A percentile compares a stretch with the other conserved stretches of the same genome.
phyloP scores from a whole-genome alignment of 306 rosid species.

The Inga leiocalycina region DNA sequence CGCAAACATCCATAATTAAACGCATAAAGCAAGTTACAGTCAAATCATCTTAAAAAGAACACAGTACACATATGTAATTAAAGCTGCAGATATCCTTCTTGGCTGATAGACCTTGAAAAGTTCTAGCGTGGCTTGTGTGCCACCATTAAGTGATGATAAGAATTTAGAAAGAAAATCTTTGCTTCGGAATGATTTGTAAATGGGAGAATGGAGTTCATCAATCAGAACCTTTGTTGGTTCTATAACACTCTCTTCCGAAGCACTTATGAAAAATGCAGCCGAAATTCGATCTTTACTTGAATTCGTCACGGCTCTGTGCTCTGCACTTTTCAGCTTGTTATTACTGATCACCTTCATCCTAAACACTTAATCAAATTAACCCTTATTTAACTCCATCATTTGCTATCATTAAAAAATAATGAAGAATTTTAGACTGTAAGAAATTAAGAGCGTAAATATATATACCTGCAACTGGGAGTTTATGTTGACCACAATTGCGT shows the following conservation, averaged over 20 bases:
- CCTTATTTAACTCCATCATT: not conserved
- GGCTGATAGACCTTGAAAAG: not conserved
- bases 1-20: no score
- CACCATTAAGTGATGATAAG: no score
- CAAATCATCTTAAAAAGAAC: not conserved
- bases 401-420: not conserved
- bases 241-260: constrained; percentile 41
- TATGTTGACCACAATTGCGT: constrained; percentile 36
- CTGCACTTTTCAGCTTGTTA: not conserved
- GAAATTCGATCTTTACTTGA: constrained; percentile 33
- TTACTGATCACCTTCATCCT: not conserved
- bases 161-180: not conserved
- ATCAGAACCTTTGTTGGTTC: constrained; percentile 54
- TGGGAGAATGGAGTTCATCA: constrained; percentile 44
- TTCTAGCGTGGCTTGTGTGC: not conserved
- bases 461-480: constrained; percentile 1
- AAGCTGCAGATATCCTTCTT: not conserved
- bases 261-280: constrained; percentile 36
- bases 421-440: not conserved
- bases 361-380: not conserved
- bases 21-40: no score
- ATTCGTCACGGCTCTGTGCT: not conserved
- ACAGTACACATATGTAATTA: no score
- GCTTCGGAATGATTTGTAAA: not conserved
- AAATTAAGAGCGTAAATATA: not conserved